Evolutionary conservation across 305 asterid genomes (phyloP), one percentile per base, ranked within the genome.

Genomic region (Stenogyne calaminthoides): DNA sequence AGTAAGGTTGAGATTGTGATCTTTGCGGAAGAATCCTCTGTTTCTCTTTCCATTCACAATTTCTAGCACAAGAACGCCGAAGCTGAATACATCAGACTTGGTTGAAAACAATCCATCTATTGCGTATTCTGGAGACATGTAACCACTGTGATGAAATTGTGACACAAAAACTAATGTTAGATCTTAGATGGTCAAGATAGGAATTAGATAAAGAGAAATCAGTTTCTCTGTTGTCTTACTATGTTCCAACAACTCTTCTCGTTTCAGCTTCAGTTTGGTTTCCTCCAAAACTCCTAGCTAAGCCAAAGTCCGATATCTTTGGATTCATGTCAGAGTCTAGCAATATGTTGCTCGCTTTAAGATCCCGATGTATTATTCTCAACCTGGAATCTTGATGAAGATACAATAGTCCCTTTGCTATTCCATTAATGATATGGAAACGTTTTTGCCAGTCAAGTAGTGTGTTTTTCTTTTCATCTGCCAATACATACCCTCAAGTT

Each of bases 1-100:
- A 4, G 39, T 29, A 37, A 62, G 68, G 32, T 62, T 62, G 34
- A 62, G 68, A 16, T 15, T 62, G 16, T 62, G 68, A 4, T 62
- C 68, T 16, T 18, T 37, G 4, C 4, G 68, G n/a, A 18, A 40
- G 68, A 62, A 62, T 36, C 51, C 52, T 37, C 68, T 62, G 52
- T 62, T 62, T 62, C 68, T 37, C 15, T 37, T 62, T 18, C 68
- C 52, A 9, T 9, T 9, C 32, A 37, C 51, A 37, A 37, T 18
- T 62, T 36, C 52, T 62, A 32, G 36, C 36, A 32, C 36, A 32
- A 32, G 36, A 32, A 32, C 36, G 4, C 36, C 36, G 7, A 32
- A 32, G 7, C 36, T 32, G 36, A 32, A 32, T 32, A 32, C 36
- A 5, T 32, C 36, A 6, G 36, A 32, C 36, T 32, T 32, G 36